Evolutionary conservation across 202 grass and related monocot genomes (phyloP).

Genomic region (Zizania palustris): DNA sequence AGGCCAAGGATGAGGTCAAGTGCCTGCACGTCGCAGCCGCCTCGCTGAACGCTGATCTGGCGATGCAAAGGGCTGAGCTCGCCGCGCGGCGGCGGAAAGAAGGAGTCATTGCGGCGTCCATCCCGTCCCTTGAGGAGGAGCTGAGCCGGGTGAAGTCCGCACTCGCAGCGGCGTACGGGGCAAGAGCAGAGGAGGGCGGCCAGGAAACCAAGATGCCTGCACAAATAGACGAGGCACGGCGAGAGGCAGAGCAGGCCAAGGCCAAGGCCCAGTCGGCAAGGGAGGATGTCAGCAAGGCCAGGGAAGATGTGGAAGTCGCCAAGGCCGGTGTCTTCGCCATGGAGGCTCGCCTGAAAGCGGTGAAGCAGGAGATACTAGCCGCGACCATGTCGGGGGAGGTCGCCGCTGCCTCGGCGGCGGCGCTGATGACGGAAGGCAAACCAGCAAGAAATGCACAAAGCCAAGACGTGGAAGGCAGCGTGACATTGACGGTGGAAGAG

Average conservation of each 20-base stretch:
- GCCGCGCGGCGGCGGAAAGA: slow-evolving; percentile 41
- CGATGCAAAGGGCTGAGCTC: slow-evolving; percentile 50
- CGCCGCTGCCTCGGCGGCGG: slow-evolving; percentile 48
- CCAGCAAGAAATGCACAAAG: neutral
- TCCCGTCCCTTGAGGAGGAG: slow-evolving; percentile 65
- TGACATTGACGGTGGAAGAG: slow-evolving; percentile 57
- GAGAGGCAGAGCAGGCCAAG: slow-evolving; percentile 59
- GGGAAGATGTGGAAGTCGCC: slow-evolving; percentile 50
- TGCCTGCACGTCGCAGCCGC: slow-evolving; percentile 53
- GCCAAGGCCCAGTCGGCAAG: slow-evolving; percentile 41
- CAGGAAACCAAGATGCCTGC: slow-evolving; percentile 28
- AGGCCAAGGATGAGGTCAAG: slow-evolving; percentile 50
- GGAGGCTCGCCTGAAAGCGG: slow-evolving; percentile 62
- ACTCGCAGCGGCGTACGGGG: slow-evolving; percentile 39
- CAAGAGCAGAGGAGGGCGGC: slow-evolving; percentile 36
- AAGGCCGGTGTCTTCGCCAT: slow-evolving; percentile 42
- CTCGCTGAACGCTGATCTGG: slow-evolving; percentile 51
- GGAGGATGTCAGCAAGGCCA: slow-evolving; percentile 56
- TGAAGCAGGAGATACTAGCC: slow-evolving; percentile 65
- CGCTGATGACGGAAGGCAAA: slow-evolving; percentile 46
- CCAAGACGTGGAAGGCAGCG: slow-evolving; percentile 20
- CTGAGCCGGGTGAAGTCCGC: slow-evolving; percentile 47
- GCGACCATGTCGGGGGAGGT: slow-evolving; percentile 51
- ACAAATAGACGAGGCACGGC: slow-evolving; percentile 44
- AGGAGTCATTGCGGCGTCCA: slow-evolving; percentile 32